These are phyloP conservation scores for Blastocladiella emersonii DNA, from an alignment of 371 early-diverging fungal species.

Conservation along the genomic window DNA sequence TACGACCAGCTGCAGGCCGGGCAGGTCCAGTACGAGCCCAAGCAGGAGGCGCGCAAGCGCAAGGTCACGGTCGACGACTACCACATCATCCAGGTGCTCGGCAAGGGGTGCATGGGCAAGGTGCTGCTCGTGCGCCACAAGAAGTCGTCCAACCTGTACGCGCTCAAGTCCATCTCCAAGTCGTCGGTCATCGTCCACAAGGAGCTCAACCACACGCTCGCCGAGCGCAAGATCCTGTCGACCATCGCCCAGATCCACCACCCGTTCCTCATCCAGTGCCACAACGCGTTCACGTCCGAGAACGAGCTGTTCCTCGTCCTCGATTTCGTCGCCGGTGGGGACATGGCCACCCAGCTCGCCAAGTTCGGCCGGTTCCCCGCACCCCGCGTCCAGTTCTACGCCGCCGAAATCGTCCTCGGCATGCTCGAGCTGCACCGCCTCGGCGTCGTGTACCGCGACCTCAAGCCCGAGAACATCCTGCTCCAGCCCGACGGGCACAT, in stretches of 20 bases:
- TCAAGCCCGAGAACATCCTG: conserved; percentile 74
- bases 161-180: conserved; percentile 59
- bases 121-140: conserved; percentile 43
- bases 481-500: conserved; percentile 67
- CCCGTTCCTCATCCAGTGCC: conserved; percentile 56
- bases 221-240: conserved; percentile 55
- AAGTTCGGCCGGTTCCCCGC: conserved; percentile 49
- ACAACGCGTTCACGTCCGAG: conserved; percentile 52
- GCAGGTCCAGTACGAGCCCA: background rate
- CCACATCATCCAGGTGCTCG: conserved; percentile 49
- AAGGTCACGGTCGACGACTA: conserved; percentile 34
- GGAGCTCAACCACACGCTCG: conserved; percentile 44
- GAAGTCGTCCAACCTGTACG: conserved; percentile 23
- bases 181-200: conserved; percentile 41
- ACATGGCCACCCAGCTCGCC: conserved; percentile 68
- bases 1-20: background rate
- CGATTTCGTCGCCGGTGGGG: conserved; percentile 69
- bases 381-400: conserved; percentile 61
- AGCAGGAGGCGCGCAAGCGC: background rate
- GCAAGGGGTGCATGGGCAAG: conserved; percentile 65
- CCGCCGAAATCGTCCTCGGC: conserved; percentile 74
- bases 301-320: conserved; percentile 62
- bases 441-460: conserved; percentile 73
- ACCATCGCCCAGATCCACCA: conserved; percentile 34
- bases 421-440: conserved; percentile 69